Conservation (phyloP, 2,329 filamentous ascomycete genomes). For the Colletotrichum theobromicola region DNA sequence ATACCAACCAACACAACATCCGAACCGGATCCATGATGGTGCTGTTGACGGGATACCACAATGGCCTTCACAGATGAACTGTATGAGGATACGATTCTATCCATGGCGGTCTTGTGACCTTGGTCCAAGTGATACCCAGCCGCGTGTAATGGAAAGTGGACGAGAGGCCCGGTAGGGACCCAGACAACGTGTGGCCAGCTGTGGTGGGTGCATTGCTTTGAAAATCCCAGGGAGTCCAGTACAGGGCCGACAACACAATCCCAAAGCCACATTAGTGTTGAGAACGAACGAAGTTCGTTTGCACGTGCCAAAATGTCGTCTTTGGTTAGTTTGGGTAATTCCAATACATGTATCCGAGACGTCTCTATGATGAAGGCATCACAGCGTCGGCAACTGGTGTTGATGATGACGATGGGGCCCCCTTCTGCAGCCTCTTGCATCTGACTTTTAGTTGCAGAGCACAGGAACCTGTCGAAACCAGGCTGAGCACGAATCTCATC, state of each 20-base stretch:
- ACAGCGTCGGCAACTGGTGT: constrained; percentile 30
- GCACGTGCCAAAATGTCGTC: not conserved
- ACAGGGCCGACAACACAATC: constrained; percentile 28
- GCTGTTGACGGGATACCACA: constrained; percentile 23
- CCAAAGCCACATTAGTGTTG: constrained; percentile 36
- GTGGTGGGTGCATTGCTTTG: not conserved
- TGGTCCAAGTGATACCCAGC: constrained; percentile 32
- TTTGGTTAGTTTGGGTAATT: constrained; percentile 20
- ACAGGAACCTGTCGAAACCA: constrained; percentile 31
- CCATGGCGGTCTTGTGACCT: constrained; percentile 30
- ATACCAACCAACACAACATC: constrained; percentile 32
- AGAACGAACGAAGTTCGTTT: not conserved
- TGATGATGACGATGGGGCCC: constrained; percentile 35
- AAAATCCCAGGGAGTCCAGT: constrained; percentile 29
- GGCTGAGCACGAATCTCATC: constrained; percentile 18
- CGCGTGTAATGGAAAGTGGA: constrained; percentile 36
- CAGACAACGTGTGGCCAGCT: constrained; percentile 36
- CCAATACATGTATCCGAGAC: constrained; percentile 19
- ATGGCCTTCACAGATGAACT: constrained; percentile 37
- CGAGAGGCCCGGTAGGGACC: constrained; percentile 35
- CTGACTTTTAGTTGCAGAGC: constrained; percentile 17
- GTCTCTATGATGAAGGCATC: constrained; percentile 34
- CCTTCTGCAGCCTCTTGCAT: constrained; percentile 25
- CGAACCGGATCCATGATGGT: not conserved
- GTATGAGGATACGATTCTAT: constrained; percentile 44